Conservation (phyloP, 164 flowering plant genomes). For the Protea cynaroides region DNA sequence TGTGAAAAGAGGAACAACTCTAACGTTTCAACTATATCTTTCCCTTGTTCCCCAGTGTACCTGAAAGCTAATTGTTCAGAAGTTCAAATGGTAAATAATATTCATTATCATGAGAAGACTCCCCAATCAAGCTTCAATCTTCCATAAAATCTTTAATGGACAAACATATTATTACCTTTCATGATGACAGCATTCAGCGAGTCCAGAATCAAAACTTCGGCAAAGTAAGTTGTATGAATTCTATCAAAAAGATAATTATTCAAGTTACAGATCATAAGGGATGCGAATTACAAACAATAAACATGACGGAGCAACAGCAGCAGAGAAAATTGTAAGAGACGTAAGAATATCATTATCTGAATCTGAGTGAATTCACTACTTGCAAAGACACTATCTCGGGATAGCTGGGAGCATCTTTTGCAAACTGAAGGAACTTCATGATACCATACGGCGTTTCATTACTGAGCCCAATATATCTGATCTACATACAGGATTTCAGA, state of each 20-base stretch:
- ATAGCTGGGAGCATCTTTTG: conserved; percentile 25
- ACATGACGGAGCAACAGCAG: conserved; percentile 1
- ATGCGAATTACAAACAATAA: background rate
- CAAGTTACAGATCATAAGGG: background rate
- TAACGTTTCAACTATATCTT: too few species aligned
- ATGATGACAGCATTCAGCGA: conserved; percentile 92
- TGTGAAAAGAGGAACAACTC: too few species aligned
- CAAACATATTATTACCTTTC: conserved; percentile 46
- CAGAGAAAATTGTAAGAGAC: background rate
- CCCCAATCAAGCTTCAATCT: too few species aligned
- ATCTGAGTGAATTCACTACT: conserved; percentile 31
- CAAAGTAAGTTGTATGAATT: conserved; percentile 73
- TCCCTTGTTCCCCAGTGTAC: too few species aligned
- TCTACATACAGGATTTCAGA: conserved; percentile 30
- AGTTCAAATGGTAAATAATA: too few species aligned
- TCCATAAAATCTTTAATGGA: too few species aligned
- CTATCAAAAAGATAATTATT: conserved; percentile 25
- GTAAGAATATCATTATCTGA: background rate
- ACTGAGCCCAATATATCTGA: conserved; percentile 79
- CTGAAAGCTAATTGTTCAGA: too few species aligned
- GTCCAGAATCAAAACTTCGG: conserved; percentile 70
- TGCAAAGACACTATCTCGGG: conserved; percentile 75
- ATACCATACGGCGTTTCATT: conserved; percentile 92
- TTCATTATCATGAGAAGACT: too few species aligned
- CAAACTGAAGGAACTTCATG: conserved; percentile 71